A percentile compares a stretch with the other conserved stretches of the same genome.
phyloP scores from a whole-genome alignment of 2,329 filamentous ascomycete species.

The Curvularia sp. region DNA sequence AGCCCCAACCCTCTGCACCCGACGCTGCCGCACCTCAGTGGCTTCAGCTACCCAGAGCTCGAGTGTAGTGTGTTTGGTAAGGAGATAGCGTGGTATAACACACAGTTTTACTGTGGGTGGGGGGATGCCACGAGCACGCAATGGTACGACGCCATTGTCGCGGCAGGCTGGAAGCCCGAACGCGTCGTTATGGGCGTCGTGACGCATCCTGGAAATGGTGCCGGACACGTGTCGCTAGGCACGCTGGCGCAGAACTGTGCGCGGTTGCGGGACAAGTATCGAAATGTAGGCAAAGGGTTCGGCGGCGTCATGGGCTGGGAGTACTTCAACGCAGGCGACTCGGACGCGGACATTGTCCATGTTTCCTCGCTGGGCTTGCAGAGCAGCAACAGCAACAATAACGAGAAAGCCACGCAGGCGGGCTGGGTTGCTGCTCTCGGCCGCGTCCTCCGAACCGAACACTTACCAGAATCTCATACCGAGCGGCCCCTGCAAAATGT shows the following conservation, averaged over 20 bases:
- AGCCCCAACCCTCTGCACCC: constrained; percentile 45
- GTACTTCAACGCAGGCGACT: constrained; percentile 76
- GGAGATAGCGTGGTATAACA: constrained; percentile 83
- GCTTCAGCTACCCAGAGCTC: constrained; percentile 79
- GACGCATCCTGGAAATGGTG: constrained; percentile 77
- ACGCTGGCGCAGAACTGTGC: constrained; percentile 64
- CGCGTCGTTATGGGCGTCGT: constrained; percentile 82
- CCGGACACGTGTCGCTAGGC: constrained; percentile 66
- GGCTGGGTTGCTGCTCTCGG: constrained; percentile 76
- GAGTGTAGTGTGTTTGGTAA: constrained; percentile 57
- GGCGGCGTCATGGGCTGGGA: constrained; percentile 96
- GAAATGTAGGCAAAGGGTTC: constrained; percentile 59
- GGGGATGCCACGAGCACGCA: constrained; percentile 65
- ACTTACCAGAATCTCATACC: constrained; percentile 24
- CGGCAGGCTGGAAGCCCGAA: constrained; percentile 72
- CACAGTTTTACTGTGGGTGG: constrained; percentile 94
- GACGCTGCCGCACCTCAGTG: constrained; percentile 69
- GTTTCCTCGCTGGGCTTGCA: constrained; percentile 31
- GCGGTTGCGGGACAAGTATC: constrained; percentile 65
- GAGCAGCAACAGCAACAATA: constrained; percentile 17
- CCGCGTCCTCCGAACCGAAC: constrained; percentile 43
- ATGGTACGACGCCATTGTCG: constrained; percentile 62
- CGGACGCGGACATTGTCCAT: constrained; percentile 39
- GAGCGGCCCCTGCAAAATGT: constrained; percentile 29
- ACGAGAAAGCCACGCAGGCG: constrained; percentile 29